Conservation (phyloP, 108 stramenopile genomes). For the Schizochytrium sp. region DNA sequence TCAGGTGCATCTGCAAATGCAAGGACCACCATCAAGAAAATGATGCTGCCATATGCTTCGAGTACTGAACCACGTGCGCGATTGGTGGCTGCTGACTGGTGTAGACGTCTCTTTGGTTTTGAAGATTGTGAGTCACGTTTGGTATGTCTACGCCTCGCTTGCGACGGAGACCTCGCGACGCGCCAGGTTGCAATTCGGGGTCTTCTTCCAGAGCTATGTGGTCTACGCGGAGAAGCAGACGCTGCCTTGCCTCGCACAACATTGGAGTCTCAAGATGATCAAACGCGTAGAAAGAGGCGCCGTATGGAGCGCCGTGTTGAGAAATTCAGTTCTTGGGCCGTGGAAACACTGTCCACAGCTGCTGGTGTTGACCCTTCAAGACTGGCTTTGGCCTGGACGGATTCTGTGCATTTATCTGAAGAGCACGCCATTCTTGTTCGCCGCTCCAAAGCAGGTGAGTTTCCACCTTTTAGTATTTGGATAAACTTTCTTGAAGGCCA, state of each 20-base stretch:
- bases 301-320: constrained; percentile 10
- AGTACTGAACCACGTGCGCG: constrained; percentile 21
- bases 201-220: constrained; percentile 42
- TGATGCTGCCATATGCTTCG: constrained; percentile 13
- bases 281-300: not conserved
- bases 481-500: not conserved
- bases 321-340: not conserved
- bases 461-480: not conserved
- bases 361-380: constrained; percentile 1
- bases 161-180: constrained; percentile 29
- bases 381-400: constrained; percentile 55
- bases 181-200: constrained; percentile 52
- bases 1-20: constrained; percentile 2
- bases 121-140: constrained; percentile 8
- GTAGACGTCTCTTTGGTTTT: constrained; percentile 12
- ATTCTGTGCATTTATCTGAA: not conserved
- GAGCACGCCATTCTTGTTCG: constrained; percentile 42
- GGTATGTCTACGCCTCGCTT: constrained; percentile 15
- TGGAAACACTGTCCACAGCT: not conserved
- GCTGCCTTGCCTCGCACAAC: not conserved
- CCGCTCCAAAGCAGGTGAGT: not conserved
- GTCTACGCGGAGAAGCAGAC: not conserved
- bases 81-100: constrained; percentile 48
- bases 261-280: not conserved
- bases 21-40: not conserved